Conservation (phyloP, 805 yeast genomes). For the Dipodascopsis tothii region DNA sequence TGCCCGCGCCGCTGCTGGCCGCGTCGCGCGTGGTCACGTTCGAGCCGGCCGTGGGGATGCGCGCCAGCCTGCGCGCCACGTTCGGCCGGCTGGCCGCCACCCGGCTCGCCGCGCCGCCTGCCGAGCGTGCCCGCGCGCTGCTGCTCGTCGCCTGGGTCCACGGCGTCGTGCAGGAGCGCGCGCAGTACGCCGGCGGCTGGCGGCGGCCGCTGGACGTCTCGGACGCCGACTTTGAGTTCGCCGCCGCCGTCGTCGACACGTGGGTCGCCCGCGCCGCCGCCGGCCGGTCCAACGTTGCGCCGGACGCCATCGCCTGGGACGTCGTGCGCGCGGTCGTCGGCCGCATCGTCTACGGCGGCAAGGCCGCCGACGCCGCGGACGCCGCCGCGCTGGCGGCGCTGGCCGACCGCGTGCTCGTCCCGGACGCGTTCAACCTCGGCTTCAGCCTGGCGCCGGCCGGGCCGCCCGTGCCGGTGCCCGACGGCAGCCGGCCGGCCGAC, state of each 20-base stretch:
- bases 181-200: slow-evolving; percentile 55
- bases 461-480: slow-evolving; percentile 39
- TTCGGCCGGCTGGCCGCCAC: slow-evolving; percentile 26
- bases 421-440: slow-evolving; percentile 34
- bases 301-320: slow-evolving; percentile 48
- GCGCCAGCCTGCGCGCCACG: slow-evolving; percentile 39
- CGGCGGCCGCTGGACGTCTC: slow-evolving; percentile 56
- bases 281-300: slow-evolving; percentile 36
- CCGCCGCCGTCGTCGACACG: slow-evolving; percentile 39
- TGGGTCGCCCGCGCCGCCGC: slow-evolving; percentile 32
- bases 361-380: slow-evolving; percentile 28
- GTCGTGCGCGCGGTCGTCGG: slow-evolving; percentile 45
- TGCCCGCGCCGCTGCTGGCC: slow-evolving; percentile 53
- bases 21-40: slow-evolving; percentile 48
- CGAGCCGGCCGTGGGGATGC: slow-evolving; percentile 60
- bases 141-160: slow-evolving; percentile 67
- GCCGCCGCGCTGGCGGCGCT: slow-evolving; percentile 17
- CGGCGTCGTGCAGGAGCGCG: slow-evolving; percentile 50
- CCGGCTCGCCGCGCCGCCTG: slow-evolving; percentile 29
- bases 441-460: slow-evolving; percentile 29
- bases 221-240: slow-evolving; percentile 59
- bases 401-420: slow-evolving; percentile 13
- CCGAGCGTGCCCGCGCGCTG: slow-evolving; percentile 42
- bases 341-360: slow-evolving; percentile 53
- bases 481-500: slow-evolving; percentile 33